phyloP scores from a whole-genome alignment of 306 rosid genomes.

The Vicia faba region DNA sequence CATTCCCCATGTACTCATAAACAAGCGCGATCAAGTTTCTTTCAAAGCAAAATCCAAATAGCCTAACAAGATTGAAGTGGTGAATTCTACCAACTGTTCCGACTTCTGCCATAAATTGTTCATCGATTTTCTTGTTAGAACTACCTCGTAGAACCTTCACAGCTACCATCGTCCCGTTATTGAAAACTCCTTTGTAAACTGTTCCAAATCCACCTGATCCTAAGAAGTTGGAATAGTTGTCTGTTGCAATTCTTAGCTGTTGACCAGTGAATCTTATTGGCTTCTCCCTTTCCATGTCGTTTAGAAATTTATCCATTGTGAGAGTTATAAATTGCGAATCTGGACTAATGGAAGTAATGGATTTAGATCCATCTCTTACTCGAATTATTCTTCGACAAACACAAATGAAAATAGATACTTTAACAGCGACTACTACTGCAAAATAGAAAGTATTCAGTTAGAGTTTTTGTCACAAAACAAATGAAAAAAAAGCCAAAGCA shows the following conservation, averaged over 20 bases:
- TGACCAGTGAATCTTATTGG: slow-evolving; percentile 43
- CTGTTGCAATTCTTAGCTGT: slow-evolving; percentile 43
- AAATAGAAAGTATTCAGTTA: background rate
- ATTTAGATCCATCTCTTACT: background rate
- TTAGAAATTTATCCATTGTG: slow-evolving; percentile 39
- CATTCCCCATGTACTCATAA: slow-evolving; percentile 47
- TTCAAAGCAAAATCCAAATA: slow-evolving; percentile 48
- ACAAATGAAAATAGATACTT: background rate
- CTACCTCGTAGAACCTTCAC: slow-evolving; percentile 46
- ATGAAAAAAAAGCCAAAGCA: background rate
- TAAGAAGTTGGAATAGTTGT: slow-evolving; percentile 38
- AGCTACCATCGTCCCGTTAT: slow-evolving; percentile 42
- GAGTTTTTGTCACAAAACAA: background rate
- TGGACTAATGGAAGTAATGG: background rate
- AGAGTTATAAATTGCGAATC: slow-evolving; percentile 28
- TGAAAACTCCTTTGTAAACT: slow-evolving; percentile 28
- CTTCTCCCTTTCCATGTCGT: slow-evolving; percentile 49
- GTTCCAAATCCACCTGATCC: slow-evolving; percentile 56
- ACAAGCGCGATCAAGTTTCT: slow-evolving; percentile 43
- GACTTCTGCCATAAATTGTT: slow-evolving; percentile 45
- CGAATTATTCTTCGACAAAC: background rate
- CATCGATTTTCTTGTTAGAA: slow-evolving; percentile 39
- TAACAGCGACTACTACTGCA: background rate
- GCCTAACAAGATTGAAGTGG: slow-evolving; percentile 46
- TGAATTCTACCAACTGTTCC: slow-evolving; percentile 34